Evolutionary conservation across 139 green algal genomes (phyloP), one percentile per base, ranked within the genome.

Genomic region (Volvox reticuliferus): DNA sequence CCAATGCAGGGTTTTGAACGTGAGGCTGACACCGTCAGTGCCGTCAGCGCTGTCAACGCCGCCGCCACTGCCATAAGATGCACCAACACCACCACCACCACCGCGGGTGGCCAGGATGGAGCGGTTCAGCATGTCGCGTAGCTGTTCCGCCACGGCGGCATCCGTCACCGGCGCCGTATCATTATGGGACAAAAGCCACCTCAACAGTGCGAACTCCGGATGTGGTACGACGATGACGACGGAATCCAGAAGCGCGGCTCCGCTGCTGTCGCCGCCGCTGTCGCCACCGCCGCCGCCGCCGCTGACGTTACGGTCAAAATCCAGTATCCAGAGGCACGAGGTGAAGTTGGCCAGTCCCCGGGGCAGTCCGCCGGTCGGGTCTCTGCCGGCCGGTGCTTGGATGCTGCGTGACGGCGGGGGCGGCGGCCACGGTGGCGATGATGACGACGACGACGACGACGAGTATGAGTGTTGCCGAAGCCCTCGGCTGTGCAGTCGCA

Each of bases 341-440:
- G 78, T 84, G 78, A 84, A 84, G 36, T 84, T 84, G 16, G 78
- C 37, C 1, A 84, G 36, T 5, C 36, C 78, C 28, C 12, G 9
- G 24, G 78, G 36, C 20, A 84, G 78, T 37, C 78, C 78, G 36
- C 37, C 37, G 21, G 78, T 84, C 37, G 78, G 78, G 78, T 84
- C 78, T 18, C 20, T 65, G 1, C 78, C 78, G 19, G 78, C 78
- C 37, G 78, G 37, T 0, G 78, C 76, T 21, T 28, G 21, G 76
- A 17, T 26, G 76, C 12, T 9, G 76, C 6, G 65, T 73, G 24
- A 73, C 76, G 33, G 61, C 1, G 32, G 1, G 14, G 30, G 16
- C 76, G 76, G 71, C 28, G 71, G 71, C 28, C 26, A 33, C 71
- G 21, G 21, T 20, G 71, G 71, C 71, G 21, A 18, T 32, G 71